These are phyloP conservation scores for Stemphylium vesicarium DNA, from an alignment of 2,329 filamentous ascomycete genomes.

Conservation along the genomic window DNA sequence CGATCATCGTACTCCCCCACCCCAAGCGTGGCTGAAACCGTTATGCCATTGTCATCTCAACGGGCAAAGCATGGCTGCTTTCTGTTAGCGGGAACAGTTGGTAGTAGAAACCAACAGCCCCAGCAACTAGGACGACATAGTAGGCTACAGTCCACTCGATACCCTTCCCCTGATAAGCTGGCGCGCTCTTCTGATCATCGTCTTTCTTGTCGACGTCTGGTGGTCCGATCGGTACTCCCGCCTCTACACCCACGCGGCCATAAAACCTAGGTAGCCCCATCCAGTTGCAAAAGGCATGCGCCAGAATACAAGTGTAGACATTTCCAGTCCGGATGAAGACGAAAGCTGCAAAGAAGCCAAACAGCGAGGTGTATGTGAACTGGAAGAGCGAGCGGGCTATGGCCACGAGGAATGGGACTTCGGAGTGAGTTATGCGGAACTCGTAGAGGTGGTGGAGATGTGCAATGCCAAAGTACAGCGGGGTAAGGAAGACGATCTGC, in stretches of 20 bases:
- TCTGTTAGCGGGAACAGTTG: conserved; percentile 76
- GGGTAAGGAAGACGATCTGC: conserved; percentile 78
- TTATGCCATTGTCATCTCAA: conserved; percentile 17
- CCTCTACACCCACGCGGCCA: conserved; percentile 70
- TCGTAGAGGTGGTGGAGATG: conserved; percentile 97
- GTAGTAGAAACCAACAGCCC: conserved; percentile 73
- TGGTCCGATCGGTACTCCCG: conserved; percentile 49
- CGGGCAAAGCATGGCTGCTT: conserved; percentile 59
- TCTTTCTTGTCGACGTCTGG: conserved; percentile 37
- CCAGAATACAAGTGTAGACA: conserved; percentile 73
- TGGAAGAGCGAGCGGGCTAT: conserved; percentile 79
- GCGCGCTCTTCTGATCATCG: conserved; percentile 47
- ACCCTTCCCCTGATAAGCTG: conserved; percentile 35
- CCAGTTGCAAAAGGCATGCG: conserved; percentile 91
- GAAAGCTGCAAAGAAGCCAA: conserved; percentile 93
- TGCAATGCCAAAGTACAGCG: conserved; percentile 89
- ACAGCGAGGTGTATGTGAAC: conserved; percentile 87
- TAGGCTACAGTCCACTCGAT: conserved; percentile 76
- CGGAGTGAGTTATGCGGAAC: conserved; percentile 80
- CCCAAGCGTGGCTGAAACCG: neutral
- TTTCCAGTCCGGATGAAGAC: conserved; percentile 85
- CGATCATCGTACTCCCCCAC: neutral
- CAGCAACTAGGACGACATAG: conserved; percentile 75
- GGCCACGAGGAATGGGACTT: conserved; percentile 67
- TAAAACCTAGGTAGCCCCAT: conserved; percentile 87